phyloP scores from a whole-genome alignment of 345 rosid species.

The Cardamine chenopodiifolia region DNA sequence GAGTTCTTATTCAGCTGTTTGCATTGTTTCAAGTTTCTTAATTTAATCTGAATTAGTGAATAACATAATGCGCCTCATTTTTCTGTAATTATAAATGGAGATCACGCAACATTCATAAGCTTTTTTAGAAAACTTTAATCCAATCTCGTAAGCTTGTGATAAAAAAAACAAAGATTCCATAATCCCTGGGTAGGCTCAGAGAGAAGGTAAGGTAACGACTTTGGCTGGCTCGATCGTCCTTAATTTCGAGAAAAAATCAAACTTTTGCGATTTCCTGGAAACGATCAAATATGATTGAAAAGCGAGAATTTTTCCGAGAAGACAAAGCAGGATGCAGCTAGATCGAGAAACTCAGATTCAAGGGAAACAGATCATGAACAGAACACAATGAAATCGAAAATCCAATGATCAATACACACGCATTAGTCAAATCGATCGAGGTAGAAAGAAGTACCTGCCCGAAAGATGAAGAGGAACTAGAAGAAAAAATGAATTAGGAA shows the following conservation, averaged over 20 bases:
- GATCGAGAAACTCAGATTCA: slow-evolving; percentile 21
- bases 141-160: slow-evolving; percentile 13
- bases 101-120: slow-evolving; percentile 11
- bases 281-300: slow-evolving; percentile 8
- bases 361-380: neutral
- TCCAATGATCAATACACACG: slow-evolving; percentile 22
- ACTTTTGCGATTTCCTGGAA: slow-evolving; percentile 12
- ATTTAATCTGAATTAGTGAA: neutral
- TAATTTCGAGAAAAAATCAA: neutral
- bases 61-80: neutral
- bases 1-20: neutral
- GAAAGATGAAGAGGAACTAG: slow-evolving; percentile 17
- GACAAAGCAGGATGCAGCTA: neutral
- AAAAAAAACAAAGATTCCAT: neutral
- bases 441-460: slow-evolving; percentile 13
- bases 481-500: slow-evolving; percentile 2
- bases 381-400: slow-evolving; percentile 18
- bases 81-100: neutral
- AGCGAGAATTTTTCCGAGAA: too few relatives aligned
- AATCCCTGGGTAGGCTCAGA: slow-evolving; percentile 7
- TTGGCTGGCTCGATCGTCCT: slow-evolving; percentile 7
- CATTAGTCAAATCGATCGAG: slow-evolving; percentile 28
- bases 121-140: neutral
- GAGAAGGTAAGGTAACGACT: neutral
- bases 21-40: neutral